These are phyloP conservation scores for Pythium phragmitis DNA, from an alignment of 352 stramenopile species.

Conservation along the genomic window DNA sequence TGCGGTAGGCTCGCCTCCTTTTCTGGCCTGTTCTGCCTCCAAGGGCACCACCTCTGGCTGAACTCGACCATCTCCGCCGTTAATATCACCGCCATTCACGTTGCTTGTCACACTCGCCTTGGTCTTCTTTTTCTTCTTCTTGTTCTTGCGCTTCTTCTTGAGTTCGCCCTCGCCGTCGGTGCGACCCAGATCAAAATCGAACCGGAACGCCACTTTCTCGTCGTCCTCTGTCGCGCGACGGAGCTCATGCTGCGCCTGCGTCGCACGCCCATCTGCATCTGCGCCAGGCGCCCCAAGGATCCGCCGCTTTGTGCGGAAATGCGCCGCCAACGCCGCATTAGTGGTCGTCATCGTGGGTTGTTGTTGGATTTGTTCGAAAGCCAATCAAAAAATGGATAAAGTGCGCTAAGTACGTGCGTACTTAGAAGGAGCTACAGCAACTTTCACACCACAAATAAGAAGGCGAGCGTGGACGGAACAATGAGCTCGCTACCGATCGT, in stretches of 20 bases:
- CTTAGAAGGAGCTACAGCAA: slow-evolving; percentile 18
- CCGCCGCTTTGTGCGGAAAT: slow-evolving; percentile 50
- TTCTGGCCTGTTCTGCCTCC: background rate
- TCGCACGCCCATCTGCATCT: slow-evolving; percentile 22
- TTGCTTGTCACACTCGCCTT: background rate
- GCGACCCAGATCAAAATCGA: slow-evolving; percentile 40
- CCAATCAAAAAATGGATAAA: background rate
- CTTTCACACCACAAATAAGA: background rate
- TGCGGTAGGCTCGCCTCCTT: background rate
- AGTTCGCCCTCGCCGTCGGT: slow-evolving; percentile 26
- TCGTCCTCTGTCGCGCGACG: slow-evolving; percentile 14
- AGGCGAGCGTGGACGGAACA: background rate
- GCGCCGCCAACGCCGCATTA: slow-evolving; percentile 34
- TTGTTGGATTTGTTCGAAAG: background rate
- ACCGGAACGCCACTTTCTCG: slow-evolving; percentile 49
- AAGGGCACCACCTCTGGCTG: background rate
- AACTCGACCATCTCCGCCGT: background rate
- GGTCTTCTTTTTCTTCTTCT: slow-evolving; percentile 18
- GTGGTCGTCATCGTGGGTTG: slow-evolving; percentile 8
- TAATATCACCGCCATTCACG: no score
- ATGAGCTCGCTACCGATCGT: slow-evolving; percentile 49
- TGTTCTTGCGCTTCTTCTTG: slow-evolving; percentile 24
- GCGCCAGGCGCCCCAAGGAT: slow-evolving; percentile 23
- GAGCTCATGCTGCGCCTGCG: slow-evolving; percentile 37
- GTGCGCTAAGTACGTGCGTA: slow-evolving; percentile 19